Conservation (phyloP, 805 yeast genomes). For the Cyberlindnera mississippiensis region DNA sequence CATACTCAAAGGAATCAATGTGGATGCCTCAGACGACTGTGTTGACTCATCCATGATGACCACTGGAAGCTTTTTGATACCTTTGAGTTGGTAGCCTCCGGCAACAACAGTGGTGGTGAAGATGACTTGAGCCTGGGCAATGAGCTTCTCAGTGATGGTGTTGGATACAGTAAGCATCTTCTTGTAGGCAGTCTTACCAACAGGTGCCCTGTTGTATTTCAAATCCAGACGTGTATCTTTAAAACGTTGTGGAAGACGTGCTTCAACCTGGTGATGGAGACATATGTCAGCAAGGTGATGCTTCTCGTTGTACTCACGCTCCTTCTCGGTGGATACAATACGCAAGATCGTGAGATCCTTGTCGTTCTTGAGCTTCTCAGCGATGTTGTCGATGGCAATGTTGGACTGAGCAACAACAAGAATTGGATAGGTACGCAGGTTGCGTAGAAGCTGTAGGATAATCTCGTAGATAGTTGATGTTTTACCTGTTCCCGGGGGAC, state of each 20-base stretch:
- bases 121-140: conserved; percentile 64
- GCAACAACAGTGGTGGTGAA: conserved; percentile 72
- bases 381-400: conserved; percentile 72
- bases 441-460: conserved; percentile 50
- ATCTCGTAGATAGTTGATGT: conserved; percentile 70
- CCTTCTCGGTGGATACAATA: conserved; percentile 57
- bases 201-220: conserved; percentile 39
- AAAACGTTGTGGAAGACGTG: conserved; percentile 42
- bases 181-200: conserved; percentile 45
- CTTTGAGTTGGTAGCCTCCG: conserved; percentile 60
- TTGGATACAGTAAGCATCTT: conserved; percentile 44
- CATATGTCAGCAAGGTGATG: conserved; percentile 60
- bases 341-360: conserved; percentile 47
- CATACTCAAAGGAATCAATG: conserved; percentile 67
- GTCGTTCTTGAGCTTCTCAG: conserved; percentile 58
- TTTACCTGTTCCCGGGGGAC: conserved; percentile 86
- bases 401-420: conserved; percentile 74
- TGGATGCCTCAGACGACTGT: conserved; percentile 69
- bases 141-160: conserved; percentile 43
- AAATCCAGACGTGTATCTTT: conserved; percentile 42
- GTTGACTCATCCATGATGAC: conserved; percentile 80
- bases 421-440: conserved; percentile 56
- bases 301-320: conserved; percentile 51
- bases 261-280: conserved; percentile 55
- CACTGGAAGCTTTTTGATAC: conserved; percentile 58